These are phyloP conservation scores for Alternaria arborescens DNA, from an alignment of 2,329 filamentous ascomycete genomes.

Conservation along the genomic window DNA sequence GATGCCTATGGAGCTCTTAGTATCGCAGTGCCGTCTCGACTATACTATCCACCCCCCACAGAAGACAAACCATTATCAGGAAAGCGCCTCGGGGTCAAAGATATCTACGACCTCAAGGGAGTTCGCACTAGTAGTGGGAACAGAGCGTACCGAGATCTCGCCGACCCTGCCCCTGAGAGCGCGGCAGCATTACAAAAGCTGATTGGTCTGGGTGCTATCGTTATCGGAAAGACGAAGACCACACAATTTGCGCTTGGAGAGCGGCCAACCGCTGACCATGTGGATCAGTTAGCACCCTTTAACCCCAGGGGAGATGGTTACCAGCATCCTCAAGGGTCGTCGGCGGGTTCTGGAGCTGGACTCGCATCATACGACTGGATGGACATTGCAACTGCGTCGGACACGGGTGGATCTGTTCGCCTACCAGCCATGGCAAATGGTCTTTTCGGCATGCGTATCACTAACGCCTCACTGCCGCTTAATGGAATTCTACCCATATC, in stretches of 20 bases:
- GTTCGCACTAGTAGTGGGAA: slow-evolving; percentile 21
- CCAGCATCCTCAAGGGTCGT: slow-evolving; percentile 20
- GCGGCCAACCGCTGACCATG: slow-evolving; percentile 33
- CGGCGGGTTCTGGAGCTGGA: slow-evolving; percentile 16
- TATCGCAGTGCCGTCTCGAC: slow-evolving; percentile 25
- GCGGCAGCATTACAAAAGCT: slow-evolving; percentile 23
- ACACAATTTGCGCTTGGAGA: slow-evolving; percentile 55
- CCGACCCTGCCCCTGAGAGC: slow-evolving; percentile 5
- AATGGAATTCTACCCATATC: slow-evolving; percentile 20
- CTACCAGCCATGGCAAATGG: slow-evolving; percentile 15
- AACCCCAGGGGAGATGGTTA: slow-evolving; percentile 44
- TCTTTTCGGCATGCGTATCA: slow-evolving; percentile 19
- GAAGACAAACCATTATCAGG: slow-evolving; percentile 18
- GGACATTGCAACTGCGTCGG: slow-evolving; percentile 23
- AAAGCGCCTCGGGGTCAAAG: slow-evolving; percentile 26
- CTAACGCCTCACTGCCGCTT: slow-evolving; percentile 24
- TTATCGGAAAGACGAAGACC: slow-evolving; percentile 63
- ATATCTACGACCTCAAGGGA: slow-evolving; percentile 27
- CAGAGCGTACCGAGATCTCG: slow-evolving; percentile 23
- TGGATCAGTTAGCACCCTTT: slow-evolving; percentile 36
- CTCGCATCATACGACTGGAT: slow-evolving; percentile 27
- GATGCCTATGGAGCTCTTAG: slow-evolving; percentile 19
- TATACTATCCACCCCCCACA: slow-evolving; percentile 15
- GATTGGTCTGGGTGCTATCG: slow-evolving; percentile 37
- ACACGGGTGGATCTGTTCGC: slow-evolving; percentile 23